Conservation (phyloP, 768 basidiomycete species). For the Cystoderma amianthinum region DNA sequence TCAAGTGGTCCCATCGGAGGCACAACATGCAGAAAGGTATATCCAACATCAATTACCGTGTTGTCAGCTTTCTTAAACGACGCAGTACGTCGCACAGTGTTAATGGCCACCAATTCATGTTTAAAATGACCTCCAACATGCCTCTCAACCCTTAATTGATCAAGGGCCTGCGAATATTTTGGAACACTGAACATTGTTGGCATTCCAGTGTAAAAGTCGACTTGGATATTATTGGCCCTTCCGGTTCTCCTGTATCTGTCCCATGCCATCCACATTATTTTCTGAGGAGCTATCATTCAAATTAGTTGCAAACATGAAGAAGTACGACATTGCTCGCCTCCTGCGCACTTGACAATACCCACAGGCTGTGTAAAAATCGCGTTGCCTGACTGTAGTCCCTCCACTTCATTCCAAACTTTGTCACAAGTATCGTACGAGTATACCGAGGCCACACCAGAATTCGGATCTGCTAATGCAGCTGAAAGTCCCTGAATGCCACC, state of each 20-base stretch:
- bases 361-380: constrained; percentile 95
- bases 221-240: constrained; percentile 46
- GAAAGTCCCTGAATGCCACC: constrained; percentile 65
- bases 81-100: constrained; percentile 65
- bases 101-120: constrained; percentile 76
- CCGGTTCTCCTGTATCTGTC: constrained; percentile 64
- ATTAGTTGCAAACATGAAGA: constrained; percentile 1
- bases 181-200: constrained; percentile 96
- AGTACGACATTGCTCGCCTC: constrained; percentile 39
- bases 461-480: constrained; percentile 69
- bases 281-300: constrained; percentile 59
- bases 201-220: constrained; percentile 87
- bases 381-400: constrained; percentile 65
- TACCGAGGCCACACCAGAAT: constrained; percentile 83
- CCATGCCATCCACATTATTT: constrained; percentile 98
- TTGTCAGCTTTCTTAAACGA: constrained; percentile 81
- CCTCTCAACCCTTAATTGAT: constrained; percentile 70
- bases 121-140: constrained; percentile 77
- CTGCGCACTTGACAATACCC: constrained; percentile 90
- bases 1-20: constrained; percentile 92
- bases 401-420: constrained; percentile 81
- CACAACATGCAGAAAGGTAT: constrained; percentile 76
- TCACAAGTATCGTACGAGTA: constrained; percentile 89
- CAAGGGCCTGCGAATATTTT: constrained; percentile 88
- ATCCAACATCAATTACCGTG: constrained; percentile 63